Percentiles rank a stretch among this genome's conserved stretches.
phyloP scores from a whole-genome alignment of 1,284 basidiomycete genomes.

The Coniferiporia weirii region DNA sequence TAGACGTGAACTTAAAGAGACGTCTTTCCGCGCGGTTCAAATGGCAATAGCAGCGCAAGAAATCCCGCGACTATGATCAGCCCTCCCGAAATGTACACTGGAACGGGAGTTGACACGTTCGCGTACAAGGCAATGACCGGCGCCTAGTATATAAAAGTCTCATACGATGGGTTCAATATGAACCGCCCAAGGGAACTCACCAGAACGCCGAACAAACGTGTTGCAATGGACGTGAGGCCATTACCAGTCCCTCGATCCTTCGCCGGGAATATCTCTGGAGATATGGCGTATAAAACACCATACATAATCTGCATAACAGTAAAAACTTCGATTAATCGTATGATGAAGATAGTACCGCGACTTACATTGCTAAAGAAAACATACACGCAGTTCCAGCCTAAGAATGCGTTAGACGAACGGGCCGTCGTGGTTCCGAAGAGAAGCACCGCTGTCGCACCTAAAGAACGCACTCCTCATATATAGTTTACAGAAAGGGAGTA shows the following conservation, averaged over 20 bases:
- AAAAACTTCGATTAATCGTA: not conserved
- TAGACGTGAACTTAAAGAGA: conserved; percentile 37
- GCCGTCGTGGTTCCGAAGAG: conserved; percentile 66
- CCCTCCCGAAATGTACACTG: conserved; percentile 73
- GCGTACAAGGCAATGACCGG: conserved; percentile 72
- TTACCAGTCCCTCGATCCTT: conserved; percentile 71
- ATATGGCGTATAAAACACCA: conserved; percentile 62
- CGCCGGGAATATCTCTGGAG: conserved; percentile 67
- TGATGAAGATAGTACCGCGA: not conserved
- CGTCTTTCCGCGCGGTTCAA: conserved; percentile 68
- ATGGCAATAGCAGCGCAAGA: conserved; percentile 68
- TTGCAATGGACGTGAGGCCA: conserved; percentile 54
- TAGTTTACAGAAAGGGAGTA: conserved; percentile 26
- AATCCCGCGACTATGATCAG: conserved; percentile 63
- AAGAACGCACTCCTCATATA: not conserved
- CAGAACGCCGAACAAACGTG: conserved; percentile 61
- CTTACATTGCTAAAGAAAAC: conserved; percentile 52
- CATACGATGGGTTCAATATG: not conserved
- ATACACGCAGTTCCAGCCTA: conserved; percentile 73
- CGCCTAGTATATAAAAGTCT: conserved; percentile 39
- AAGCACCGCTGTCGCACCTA: conserved; percentile 63
- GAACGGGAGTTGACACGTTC: conserved; percentile 57
- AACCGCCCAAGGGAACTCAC: conserved; percentile 27
- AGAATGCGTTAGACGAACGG: conserved; percentile 51
- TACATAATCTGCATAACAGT: conserved; percentile 54